Base-by-base conservation (phyloP, 352 stramenopile genomes). In the Phytophthora litchii region DNA sequence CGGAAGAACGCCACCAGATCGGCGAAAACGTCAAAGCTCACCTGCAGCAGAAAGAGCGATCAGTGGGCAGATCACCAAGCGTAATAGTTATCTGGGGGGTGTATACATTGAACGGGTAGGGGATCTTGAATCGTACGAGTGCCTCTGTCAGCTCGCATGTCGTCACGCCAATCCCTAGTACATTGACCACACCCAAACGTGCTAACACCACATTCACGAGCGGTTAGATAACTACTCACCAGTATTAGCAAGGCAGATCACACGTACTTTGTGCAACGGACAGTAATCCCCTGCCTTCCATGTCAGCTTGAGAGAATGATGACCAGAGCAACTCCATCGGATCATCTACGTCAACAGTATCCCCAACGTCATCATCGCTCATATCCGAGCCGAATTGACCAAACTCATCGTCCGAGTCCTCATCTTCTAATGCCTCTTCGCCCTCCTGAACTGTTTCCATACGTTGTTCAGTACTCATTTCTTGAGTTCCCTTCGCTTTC, bases 401-500 rank as follows among this genome's bases (percentile, higher is more conserved):
- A 20, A 87, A 72, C 4, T 86, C 78, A 47, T 83, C 70, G 16
- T 78, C 66, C 19, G 71, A 72, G 1, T 69, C 66, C 16, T 74
- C 65, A 10, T 74, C 54, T 43, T 68, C 60, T 35, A 69, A 31
- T 19, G 56, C 13, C 27, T 85, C 74, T 32, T 80, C 54, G 3
- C 70, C 68, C 45, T 92, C 83, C 37, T 88, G 66, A 11, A 91
- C 78, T 0, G 80, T 91, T 54, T 83, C 78, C 81, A 93, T 91
- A 31, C 72, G 67, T 23, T 52, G 21, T 4, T 37, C 48, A 37
- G 64, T 38, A 32, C 11, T 51, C 58, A 49, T 14, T 46, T 53
- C 64, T 49, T 53, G 50, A 12, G 20, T 36, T 21, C 27, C 65
- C 34, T 81, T 78, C 31, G 57, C 63, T 43, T 78, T 66, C 37